Conservation (phyloP, 306 rosid genomes). For the Begonia peltatifolia region DNA sequence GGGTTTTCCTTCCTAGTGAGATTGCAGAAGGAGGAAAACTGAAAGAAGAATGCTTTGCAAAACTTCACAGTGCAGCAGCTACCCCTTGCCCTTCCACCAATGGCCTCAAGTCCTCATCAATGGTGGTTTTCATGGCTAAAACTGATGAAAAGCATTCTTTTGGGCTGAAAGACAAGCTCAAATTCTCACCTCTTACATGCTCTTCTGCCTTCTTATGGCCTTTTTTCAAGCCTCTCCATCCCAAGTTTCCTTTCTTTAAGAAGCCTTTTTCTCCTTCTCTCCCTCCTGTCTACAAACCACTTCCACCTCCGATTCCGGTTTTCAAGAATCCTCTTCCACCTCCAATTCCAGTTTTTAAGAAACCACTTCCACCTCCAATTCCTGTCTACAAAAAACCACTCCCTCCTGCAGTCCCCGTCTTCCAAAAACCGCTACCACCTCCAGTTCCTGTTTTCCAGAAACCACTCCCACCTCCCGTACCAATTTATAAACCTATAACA, state of each 20-base stretch:
- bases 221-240: constrained; percentile 8
- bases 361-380: constrained; percentile 17
- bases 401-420: constrained; percentile 10
- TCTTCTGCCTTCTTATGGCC: constrained; percentile 1
- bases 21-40: constrained; percentile 33
- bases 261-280: constrained; percentile 10
- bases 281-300: background rate
- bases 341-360: background rate
- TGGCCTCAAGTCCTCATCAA: constrained; percentile 21
- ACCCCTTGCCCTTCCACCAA: constrained; percentile 60
- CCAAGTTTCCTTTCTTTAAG: constrained; percentile 11
- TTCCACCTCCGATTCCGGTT: constrained; percentile 8
- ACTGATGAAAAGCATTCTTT: background rate
- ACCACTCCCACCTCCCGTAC: constrained; percentile 16
- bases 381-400: constrained; percentile 11
- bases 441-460: constrained; percentile 5
- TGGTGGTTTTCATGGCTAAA: background rate
- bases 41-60: constrained; percentile 76
- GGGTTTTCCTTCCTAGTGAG: constrained; percentile 43
- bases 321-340: constrained; percentile 17
- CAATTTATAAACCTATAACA: too few species aligned
- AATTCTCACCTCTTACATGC: background rate
- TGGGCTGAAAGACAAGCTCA: background rate
- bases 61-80: constrained; percentile 51
- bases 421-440: constrained; percentile 10